phyloP scores from a whole-genome alignment of 202 grass and related monocot genomes.

The Brachypodium distachyon region DNA sequence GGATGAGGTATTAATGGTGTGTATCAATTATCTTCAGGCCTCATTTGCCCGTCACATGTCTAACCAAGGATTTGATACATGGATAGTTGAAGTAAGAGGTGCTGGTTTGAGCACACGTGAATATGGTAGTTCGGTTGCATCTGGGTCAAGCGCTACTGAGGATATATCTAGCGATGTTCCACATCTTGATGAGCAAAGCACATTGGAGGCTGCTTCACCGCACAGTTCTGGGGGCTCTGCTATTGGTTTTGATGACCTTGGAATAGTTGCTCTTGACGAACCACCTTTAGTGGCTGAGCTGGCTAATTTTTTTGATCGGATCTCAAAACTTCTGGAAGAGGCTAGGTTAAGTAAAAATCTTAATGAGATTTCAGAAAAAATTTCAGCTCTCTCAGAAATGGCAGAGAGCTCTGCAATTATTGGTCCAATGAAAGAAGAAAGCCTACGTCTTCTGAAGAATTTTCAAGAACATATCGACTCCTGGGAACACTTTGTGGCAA shows the following conservation, averaged over 20 bases:
- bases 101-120: constrained; percentile 46
- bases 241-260: constrained; percentile 31
- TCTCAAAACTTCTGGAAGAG: constrained; percentile 55
- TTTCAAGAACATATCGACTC: constrained; percentile 47
- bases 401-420: constrained; percentile 39
- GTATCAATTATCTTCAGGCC: constrained; percentile 29
- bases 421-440: constrained; percentile 50
- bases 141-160: neutral
- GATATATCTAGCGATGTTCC: constrained; percentile 1
- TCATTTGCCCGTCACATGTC: constrained; percentile 63
- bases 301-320: constrained; percentile 43
- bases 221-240: constrained; percentile 23
- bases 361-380: constrained; percentile 48
- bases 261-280: constrained; percentile 42
- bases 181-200: constrained; percentile 6
- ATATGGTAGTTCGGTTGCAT: constrained; percentile 8
- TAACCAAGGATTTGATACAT: constrained; percentile 63
- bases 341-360: constrained; percentile 32
- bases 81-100: constrained; percentile 64
- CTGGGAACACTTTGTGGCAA: constrained; percentile 37
- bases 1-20: constrained; percentile 1
- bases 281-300: constrained; percentile 39
- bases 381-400: constrained; percentile 48
- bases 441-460: constrained; percentile 44
- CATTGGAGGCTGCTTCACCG: constrained; percentile 11